A percentile compares a stretch with the other conserved stretches of the same genome.
These are phyloP conservation scores for Scutellaria galericulata DNA, from an alignment of 257 asterid species.

Conservation along the genomic window DNA sequence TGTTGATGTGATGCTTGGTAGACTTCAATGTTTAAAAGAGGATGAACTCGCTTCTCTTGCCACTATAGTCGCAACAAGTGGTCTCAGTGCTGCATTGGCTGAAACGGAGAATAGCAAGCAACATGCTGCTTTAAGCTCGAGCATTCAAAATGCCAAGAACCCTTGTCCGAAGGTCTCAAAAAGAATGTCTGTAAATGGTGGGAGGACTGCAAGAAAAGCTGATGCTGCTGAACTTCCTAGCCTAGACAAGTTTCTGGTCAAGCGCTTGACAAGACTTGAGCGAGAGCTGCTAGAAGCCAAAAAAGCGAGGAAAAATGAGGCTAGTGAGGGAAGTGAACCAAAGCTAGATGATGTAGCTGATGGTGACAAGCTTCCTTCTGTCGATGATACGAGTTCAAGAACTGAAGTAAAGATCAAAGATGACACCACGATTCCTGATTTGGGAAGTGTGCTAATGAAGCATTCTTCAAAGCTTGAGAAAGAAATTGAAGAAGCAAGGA, in stretches of 20 bases:
- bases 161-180: constrained; percentile 38
- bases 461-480: constrained; percentile 75
- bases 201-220: constrained; percentile 37
- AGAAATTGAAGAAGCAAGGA: constrained; percentile 58
- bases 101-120: constrained; percentile 9
- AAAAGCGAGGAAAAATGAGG: constrained; percentile 57
- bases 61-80: constrained; percentile 91
- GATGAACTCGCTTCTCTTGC: constrained; percentile 94
- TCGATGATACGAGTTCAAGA: constrained; percentile 24
- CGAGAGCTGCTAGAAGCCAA: constrained; percentile 89
- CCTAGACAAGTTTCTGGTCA: constrained; percentile 82
- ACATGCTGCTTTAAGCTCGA: constrained; percentile 28
- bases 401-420: constrained; percentile 37
- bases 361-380: constrained; percentile 19
- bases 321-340: constrained; percentile 38
- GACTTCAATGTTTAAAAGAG: constrained; percentile 78
- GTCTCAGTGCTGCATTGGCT: constrained; percentile 60
- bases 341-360: constrained; percentile 34
- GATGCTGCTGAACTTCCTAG: constrained; percentile 69
- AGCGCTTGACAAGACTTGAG: constrained; percentile 85
- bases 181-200: constrained; percentile 39
- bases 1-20: constrained; percentile 76
- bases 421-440: constrained; percentile 42
- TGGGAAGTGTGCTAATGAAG: constrained; percentile 55
- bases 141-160: constrained; percentile 19